These are phyloP conservation scores for Neopestalotiopsis sp. DNA, from an alignment of 2,329 filamentous ascomycete genomes.

Conservation along the genomic window DNA sequence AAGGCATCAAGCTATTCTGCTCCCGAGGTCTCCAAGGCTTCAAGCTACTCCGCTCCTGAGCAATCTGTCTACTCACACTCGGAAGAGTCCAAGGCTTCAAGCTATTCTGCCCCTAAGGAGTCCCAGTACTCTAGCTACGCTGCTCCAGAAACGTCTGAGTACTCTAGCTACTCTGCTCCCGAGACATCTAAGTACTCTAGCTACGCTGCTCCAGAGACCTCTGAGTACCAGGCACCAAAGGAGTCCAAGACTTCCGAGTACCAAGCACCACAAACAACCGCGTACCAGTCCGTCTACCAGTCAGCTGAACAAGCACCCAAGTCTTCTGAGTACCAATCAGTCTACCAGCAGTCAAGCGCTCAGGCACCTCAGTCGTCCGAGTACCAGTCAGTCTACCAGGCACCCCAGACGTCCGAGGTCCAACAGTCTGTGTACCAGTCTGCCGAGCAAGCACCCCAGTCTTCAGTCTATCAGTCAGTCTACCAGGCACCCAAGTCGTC, in stretches of 20 bases:
- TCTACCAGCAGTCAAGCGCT: background rate
- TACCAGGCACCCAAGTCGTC: background rate
- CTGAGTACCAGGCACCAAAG: no score
- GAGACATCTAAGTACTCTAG: background rate
- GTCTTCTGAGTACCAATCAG: background rate
- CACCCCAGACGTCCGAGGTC: background rate
- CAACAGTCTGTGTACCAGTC: background rate
- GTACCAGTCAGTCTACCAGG: background rate
- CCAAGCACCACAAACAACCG: background rate
- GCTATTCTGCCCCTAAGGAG: background rate
- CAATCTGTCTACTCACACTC: background rate
- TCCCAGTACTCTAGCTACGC: no score
- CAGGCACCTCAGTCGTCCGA: background rate
- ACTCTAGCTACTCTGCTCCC: no score
- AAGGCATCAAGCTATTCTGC: background rate
- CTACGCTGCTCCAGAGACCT: background rate
- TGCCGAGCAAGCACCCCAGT: background rate
- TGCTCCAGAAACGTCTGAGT: background rate
- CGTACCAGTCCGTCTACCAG: background rate
- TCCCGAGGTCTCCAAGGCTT: background rate
- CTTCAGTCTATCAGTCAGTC: background rate
- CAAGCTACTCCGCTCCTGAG: background rate
- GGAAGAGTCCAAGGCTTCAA: background rate
- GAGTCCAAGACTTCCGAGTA: background rate
- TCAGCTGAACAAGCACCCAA: background rate